These are phyloP conservation scores for Penicillium sp. DNA, from an alignment of 2,329 filamentous ascomycete species.

Conservation along the genomic window DNA sequence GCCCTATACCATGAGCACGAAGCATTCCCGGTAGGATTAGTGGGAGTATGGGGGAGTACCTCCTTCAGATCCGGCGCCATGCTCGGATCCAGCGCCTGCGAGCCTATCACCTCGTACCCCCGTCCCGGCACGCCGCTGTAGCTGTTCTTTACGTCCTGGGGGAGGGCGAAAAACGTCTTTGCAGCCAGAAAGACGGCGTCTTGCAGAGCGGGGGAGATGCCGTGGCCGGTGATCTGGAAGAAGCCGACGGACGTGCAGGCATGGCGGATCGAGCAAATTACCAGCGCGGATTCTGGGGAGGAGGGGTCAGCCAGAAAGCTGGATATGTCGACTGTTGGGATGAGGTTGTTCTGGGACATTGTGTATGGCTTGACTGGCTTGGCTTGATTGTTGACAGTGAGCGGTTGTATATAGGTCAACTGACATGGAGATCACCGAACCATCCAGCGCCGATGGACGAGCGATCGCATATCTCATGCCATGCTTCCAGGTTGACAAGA, in stretches of 20 bases:
- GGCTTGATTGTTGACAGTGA: too few species aligned
- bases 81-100: conserved; percentile 41
- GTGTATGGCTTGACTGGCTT: too few species aligned
- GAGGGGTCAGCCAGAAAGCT: background rate
- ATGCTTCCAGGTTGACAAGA: too few species aligned
- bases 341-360: too few species aligned
- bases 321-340: background rate
- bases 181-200: conserved; percentile 23
- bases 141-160: background rate
- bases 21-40: too few species aligned
- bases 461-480: too few species aligned
- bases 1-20: conserved; percentile 8
- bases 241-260: conserved; percentile 22
- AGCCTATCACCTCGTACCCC: conserved; percentile 42
- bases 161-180: conserved; percentile 18
- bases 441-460: too few species aligned
- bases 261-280: background rate
- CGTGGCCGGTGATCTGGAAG: conserved; percentile 34
- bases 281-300: background rate
- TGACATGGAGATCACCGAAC: too few species aligned
- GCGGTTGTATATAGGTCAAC: too few species aligned
- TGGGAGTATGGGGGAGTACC: background rate
- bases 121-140: conserved; percentile 36
- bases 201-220: conserved; percentile 24
- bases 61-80: conserved; percentile 42